Base-by-base conservation (phyloP, 148 eudicot species). In the Polygonum aviculare region DNA sequence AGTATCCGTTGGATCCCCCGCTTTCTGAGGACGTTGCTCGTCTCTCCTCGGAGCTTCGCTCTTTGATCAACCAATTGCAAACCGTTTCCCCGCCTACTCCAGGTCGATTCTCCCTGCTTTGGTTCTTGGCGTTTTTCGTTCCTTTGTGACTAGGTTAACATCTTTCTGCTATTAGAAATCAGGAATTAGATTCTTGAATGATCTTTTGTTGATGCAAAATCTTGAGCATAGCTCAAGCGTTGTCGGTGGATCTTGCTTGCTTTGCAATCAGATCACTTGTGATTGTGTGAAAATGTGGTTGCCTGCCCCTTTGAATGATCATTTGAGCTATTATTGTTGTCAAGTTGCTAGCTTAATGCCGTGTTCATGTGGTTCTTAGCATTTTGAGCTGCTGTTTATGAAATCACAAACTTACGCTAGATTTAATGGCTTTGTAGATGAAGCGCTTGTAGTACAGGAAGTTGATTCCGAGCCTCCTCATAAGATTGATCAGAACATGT, bases 401-500 rank as follows among this genome's bases (percentile, higher is more conserved):
- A 22, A n/a, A 54, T 54, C 21, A 18, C 5, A 22, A 26, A 60
- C 14, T 60, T 60, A 26, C 12, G 40, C 40, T 67, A 14, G 36
- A 38, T 67, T 67, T 0, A 35, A 38, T 67, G 65, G 31, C 81
- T 47, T 78, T 72, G 73, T 78, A 94, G 98, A 80, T 44, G 94
- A 95, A 79, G 81, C 76, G 41, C 38, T 74, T 69, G 63, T 92
- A 79, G 76, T 88, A 71, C 80, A 85, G 12, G 93, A 92, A 88
- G 88, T 88, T 49, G 94, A 88, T 67, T 21, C 78, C 57, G 74
- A 88, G 63, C 88, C 97, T 78, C 98, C 98, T 11, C 96, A 90
- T 78, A 95, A 95, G 81, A 87, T 95, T 72, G 98, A 95, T 78
- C 96, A 95, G 85, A 95, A 95, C 78, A 87, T 95, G 97, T 95